Evolutionary conservation across 148 eudicot species (phyloP).

Genomic region (Rheum nobile): DNA sequence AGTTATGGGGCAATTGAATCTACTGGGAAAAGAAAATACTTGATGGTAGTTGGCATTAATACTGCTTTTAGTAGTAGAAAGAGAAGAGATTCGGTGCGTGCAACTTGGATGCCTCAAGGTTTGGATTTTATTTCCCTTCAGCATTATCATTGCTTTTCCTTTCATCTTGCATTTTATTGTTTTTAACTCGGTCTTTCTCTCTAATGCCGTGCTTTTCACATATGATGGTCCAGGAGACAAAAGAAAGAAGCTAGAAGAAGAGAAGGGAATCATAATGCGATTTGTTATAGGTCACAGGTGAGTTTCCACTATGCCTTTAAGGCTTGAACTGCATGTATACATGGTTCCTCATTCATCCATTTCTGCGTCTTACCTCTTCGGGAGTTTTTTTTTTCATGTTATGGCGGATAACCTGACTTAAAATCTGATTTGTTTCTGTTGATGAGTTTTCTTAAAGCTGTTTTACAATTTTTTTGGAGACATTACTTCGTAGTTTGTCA

Average conservation of each 20-base stretch:
- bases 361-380: background rate
- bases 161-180: background rate
- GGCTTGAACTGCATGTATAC: background rate
- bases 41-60: slow-evolving; percentile 81
- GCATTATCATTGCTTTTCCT: background rate
- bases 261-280: slow-evolving; percentile 6
- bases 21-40: slow-evolving; percentile 50
- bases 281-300: slow-evolving; percentile 9
- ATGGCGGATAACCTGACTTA: background rate
- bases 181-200: background rate
- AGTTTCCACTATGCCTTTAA: background rate
- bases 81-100: slow-evolving; percentile 89
- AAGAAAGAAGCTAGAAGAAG: slow-evolving; percentile 6
- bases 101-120: slow-evolving; percentile 98
- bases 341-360: background rate
- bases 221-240: slow-evolving; percentile 3
- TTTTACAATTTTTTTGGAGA: background rate
- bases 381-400: background rate
- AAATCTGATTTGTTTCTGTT: background rate
- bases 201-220: background rate
- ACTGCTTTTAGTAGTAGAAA: slow-evolving; percentile 93
- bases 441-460: background rate
- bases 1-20: slow-evolving; percentile 25
- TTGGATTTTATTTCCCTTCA: background rate
- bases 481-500: background rate